Evolutionary conservation across 2,329 filamentous ascomycete genomes (phyloP), one percentile per base, ranked within the genome.

Genomic region (Sclerotinia nivalis): DNA sequence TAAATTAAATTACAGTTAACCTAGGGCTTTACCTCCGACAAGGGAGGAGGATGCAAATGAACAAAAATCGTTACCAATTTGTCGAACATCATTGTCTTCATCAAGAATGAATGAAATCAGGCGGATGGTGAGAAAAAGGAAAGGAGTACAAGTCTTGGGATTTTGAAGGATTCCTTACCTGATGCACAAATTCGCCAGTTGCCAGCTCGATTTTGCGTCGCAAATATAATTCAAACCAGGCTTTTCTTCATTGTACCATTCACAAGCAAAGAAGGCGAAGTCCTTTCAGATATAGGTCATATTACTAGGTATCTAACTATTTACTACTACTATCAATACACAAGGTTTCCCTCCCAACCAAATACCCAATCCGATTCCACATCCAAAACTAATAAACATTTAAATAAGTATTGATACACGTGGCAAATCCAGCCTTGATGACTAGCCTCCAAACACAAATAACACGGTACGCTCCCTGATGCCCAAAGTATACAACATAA

Each of bases 401-500:
- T 20, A 25, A 50, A n/a, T 25, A 64, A 28, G 31, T 50, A 25
- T 64, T 37, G 22, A 64, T 64, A 52, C 47, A 64, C 15, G 37
- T 20, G 45, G 47, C 60, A 18, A 52, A 40, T 31, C 60, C 45
- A 31, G 31, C 45, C 62, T n/a, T 43, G 20, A 43, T 54, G 13
- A 31, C 37, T 31, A 54, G 13, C n/a, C 31, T 28, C 31, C 34
- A 49, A 8, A 25, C 34, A n/a, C 55, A 47, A 52, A 25, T n/a
- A 18, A 8, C 52, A 54, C 12, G 10, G 8, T 25, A 31, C 25
- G n/a, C 37, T 58, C 34, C 34, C 28, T 20, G 7, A 49, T 64
- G 20, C 47, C 25, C 58, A 4, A 56, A 54, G 43, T 69, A 64
- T 69, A 68, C 55, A 64, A 52, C 66, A 64, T 62, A 47, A 69